Conservation (phyloP, 495 filamentous ascomycete genomes). For the Cladorrhinum samala region DNA sequence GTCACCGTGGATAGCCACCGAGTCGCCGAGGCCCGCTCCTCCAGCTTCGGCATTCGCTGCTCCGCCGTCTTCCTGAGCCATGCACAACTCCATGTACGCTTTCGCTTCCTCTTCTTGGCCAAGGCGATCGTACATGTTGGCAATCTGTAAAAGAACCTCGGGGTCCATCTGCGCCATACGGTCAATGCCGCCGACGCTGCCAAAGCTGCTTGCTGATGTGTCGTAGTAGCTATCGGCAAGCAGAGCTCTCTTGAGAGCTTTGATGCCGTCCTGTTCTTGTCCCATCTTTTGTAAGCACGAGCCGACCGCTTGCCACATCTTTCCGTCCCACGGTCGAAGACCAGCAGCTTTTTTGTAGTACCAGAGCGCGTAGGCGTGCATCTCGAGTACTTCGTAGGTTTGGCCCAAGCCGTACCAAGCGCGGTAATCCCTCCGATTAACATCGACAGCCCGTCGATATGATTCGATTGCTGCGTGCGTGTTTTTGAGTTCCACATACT, state of each 20-base stretch:
- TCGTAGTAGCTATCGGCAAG: conserved; percentile 78
- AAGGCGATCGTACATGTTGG: conserved; percentile 76
- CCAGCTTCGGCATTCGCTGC: conserved; percentile 22
- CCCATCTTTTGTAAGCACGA: conserved; percentile 84
- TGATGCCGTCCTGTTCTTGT: conserved; percentile 77
- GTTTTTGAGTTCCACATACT: conserved; percentile 98
- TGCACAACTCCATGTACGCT: conserved; percentile 88
- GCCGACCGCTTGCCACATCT: conserved; percentile 98
- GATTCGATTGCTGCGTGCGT: conserved; percentile 97
- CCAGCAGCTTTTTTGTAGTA: conserved; percentile 96
- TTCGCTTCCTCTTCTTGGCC: conserved; percentile 71
- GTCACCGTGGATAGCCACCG: conserved; percentile 39
- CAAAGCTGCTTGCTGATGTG: conserved; percentile 42
- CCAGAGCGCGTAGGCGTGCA: conserved; percentile 93
- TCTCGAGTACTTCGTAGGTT: conserved; percentile 95
- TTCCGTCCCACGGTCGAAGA: conserved; percentile 83
- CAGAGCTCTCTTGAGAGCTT: conserved; percentile 87
- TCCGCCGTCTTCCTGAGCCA: conserved; percentile 76
- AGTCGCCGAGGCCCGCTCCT: conserved; percentile 38
- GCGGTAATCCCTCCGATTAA: conserved; percentile 93
- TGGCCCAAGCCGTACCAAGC: conserved; percentile 98
- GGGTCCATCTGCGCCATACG: conserved; percentile 67
- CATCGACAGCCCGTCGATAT: conserved; percentile 91
- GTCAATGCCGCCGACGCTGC: conserved; percentile 29
- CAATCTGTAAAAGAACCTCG: conserved; percentile 84